These are phyloP conservation scores for Zostera marina DNA, from an alignment of 116 monocot genomes.

Conservation along the genomic window DNA sequence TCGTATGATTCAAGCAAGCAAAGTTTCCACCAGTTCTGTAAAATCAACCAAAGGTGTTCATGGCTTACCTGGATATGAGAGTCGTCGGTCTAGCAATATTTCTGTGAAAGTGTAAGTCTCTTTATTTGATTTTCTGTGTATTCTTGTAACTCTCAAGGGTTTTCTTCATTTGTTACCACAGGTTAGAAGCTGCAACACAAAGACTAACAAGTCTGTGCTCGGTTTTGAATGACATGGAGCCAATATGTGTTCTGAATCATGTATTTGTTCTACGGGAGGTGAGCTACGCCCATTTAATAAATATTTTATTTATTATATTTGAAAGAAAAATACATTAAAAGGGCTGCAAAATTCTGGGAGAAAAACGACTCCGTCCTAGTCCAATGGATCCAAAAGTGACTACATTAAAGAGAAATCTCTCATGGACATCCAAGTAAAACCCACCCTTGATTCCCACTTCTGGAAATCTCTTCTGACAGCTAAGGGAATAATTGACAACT, in stretches of 20 bases:
- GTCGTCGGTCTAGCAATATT: slow-evolving; percentile 61
- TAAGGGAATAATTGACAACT: too few species aligned
- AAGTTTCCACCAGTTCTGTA: slow-evolving; percentile 22
- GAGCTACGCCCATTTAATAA: slow-evolving; percentile 1
- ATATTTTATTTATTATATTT: slow-evolving; percentile 1
- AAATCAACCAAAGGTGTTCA: slow-evolving; percentile 42
- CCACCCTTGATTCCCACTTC: too few species aligned
- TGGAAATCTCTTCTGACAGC: too few species aligned
- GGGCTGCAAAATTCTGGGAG: too few species aligned
- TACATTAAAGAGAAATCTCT: too few species aligned
- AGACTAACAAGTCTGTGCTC: slow-evolving; percentile 92
- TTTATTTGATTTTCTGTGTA: neutral
- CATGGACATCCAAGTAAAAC: too few species aligned
- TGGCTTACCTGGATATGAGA: slow-evolving; percentile 74
- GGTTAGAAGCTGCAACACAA: slow-evolving; percentile 96
- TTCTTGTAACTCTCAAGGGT: neutral
- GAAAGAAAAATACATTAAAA: too few species aligned
- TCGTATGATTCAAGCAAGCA: slow-evolving; percentile 37
- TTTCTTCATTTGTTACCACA: slow-evolving; percentile 12
- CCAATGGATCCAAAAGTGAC: too few species aligned
- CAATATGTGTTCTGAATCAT: slow-evolving; percentile 90
- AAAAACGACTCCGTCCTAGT: too few species aligned
- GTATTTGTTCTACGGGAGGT: slow-evolving; percentile 96
- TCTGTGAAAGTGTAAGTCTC: slow-evolving; percentile 70
- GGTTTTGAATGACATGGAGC: slow-evolving; percentile 97